Evolutionary conservation across 2,329 filamentous ascomycete genomes (phyloP), one percentile per base, ranked within the genome.

Genomic region (Phialophora verrucosa): DNA sequence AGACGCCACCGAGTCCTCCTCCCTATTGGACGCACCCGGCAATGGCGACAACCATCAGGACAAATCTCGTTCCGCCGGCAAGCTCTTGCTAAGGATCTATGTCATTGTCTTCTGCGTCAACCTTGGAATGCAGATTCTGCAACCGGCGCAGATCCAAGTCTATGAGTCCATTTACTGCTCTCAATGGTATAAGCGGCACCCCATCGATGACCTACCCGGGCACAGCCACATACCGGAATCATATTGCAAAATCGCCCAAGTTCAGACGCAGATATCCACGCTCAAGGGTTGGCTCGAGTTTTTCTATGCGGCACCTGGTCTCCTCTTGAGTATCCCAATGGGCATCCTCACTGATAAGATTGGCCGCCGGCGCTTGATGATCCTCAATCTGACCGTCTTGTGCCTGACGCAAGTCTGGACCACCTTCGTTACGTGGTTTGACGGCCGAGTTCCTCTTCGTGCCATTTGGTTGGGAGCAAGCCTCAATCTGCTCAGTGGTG

Each of bases 241-340:
- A n/a, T 70, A 81, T 68, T 85, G 83, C 73, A 85, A 85, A 74
- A 73, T 80, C n/a, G 77, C 80, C 35, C 76, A 76, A 50, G 77
- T 85, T 23, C 83, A 84, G 70, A 77, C 81, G 55, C 79, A 82
- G 71, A 69, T 84, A 70, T 82, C 83, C 0, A 80, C 80, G 61
- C 80, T 85, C 12, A 83, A 83, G 69, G 82, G 81, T 1, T 82
- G 82, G 74, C 78, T 80, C 72, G 81, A 82, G 67, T 81, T 82
- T 62, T 84, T 83, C 66, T 80, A 83, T 70, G 80, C 72, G 25
- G 72, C 75, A 23, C 71, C 74, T 70, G 79, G 80, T 62, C 80
- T 83, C 23, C 67, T 84, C 17, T 72, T 84, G 60, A 81, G 82
- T 2, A 77, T 84, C 51, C 82, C 83, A 0, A 83, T 82, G 65